A percentile compares a stretch with the other conserved stretches of the same genome.
Evolutionary conservation across 2,329 filamentous ascomycete species (phyloP).

Genomic region (Akanthomyces dipterigenus): DNA sequence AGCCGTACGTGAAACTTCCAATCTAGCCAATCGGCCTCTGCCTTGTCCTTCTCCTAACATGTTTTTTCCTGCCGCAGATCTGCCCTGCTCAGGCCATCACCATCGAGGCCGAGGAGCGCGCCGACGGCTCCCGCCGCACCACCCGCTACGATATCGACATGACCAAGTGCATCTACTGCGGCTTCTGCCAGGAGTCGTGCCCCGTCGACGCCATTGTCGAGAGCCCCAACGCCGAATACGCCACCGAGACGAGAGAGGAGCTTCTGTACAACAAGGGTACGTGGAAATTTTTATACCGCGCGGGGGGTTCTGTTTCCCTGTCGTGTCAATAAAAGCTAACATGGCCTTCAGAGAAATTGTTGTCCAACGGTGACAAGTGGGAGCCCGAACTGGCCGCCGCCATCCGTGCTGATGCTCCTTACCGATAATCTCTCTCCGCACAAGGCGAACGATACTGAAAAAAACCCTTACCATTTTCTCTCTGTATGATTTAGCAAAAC

Average conservation of each 20-base stretch:
- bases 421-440: slow-evolving; percentile 51
- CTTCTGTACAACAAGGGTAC: slow-evolving; percentile 87
- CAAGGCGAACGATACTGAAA: not conserved
- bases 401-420: slow-evolving; percentile 89
- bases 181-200: slow-evolving; percentile 98
- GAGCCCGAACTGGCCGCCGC: slow-evolving; percentile 92
- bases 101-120: slow-evolving; percentile 97
- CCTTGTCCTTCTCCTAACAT: not conserved
- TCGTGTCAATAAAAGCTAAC: slow-evolving; percentile 17
- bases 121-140: slow-evolving; percentile 88
- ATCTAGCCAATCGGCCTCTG: not conserved
- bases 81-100: slow-evolving; percentile 98
- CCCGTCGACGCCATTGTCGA: slow-evolving; percentile 86
- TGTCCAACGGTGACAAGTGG: slow-evolving; percentile 92
- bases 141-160: slow-evolving; percentile 99
- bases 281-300: slow-evolving; percentile 15
- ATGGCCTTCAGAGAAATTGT: slow-evolving; percentile 59
- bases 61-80: slow-evolving; percentile 42
- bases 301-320: not conserved
- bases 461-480: slow-evolving; percentile 1
- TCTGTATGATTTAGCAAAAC: slow-evolving; percentile 12
- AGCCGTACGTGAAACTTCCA: slow-evolving; percentile 46
- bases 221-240: slow-evolving; percentile 57
- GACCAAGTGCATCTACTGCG: slow-evolving; percentile 99
- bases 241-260: slow-evolving; percentile 74